phyloP scores from a whole-genome alignment of 2,329 filamentous ascomycete genomes.

The Exophiala viscosa region DNA sequence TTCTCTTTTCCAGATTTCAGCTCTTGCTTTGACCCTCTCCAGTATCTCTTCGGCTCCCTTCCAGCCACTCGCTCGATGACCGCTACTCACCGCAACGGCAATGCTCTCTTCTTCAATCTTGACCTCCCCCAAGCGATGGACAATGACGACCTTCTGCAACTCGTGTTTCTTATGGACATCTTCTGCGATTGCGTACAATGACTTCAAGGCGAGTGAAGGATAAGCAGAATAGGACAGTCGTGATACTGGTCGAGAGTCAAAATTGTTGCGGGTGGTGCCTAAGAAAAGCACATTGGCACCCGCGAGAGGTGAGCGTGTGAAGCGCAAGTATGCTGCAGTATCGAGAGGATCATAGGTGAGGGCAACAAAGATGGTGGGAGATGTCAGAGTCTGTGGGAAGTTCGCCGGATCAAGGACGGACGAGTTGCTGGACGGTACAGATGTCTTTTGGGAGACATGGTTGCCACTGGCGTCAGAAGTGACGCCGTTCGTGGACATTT shows the following conservation, averaged over 20 bases:
- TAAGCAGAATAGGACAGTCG: slow-evolving; percentile 46
- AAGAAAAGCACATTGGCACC: slow-evolving; percentile 47
- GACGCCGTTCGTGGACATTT: slow-evolving; percentile 8
- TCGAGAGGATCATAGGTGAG: slow-evolving; percentile 42
- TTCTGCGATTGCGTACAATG: slow-evolving; percentile 36
- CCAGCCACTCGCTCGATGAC: slow-evolving; percentile 84
- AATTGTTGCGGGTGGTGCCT: slow-evolving; percentile 44
- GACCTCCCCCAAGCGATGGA: slow-evolving; percentile 80
- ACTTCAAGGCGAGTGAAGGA: slow-evolving; percentile 41
- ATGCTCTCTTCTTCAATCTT: slow-evolving; percentile 93
- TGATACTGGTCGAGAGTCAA: slow-evolving; percentile 39
- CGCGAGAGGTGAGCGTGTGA: slow-evolving; percentile 40
- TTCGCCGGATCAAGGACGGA: slow-evolving; percentile 39
- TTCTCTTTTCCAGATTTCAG: slow-evolving; percentile 65
- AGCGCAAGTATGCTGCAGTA: slow-evolving; percentile 33
- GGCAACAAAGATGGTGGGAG: slow-evolving; percentile 40
- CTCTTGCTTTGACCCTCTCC: slow-evolving; percentile 76
- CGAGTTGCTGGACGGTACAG: neutral
- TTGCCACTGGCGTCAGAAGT: neutral
- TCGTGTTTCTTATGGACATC: slow-evolving; percentile 57
- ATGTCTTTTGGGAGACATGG: neutral
- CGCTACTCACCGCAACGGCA: slow-evolving; percentile 76
- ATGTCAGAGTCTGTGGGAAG: slow-evolving; percentile 37
- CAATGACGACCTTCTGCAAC: slow-evolving; percentile 71
- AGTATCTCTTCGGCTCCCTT: slow-evolving; percentile 81